Evolutionary conservation across 2,329 filamentous ascomycete species (phyloP), one percentile per base, ranked within the genome.

Genomic region (Pyricularia grisea): DNA sequence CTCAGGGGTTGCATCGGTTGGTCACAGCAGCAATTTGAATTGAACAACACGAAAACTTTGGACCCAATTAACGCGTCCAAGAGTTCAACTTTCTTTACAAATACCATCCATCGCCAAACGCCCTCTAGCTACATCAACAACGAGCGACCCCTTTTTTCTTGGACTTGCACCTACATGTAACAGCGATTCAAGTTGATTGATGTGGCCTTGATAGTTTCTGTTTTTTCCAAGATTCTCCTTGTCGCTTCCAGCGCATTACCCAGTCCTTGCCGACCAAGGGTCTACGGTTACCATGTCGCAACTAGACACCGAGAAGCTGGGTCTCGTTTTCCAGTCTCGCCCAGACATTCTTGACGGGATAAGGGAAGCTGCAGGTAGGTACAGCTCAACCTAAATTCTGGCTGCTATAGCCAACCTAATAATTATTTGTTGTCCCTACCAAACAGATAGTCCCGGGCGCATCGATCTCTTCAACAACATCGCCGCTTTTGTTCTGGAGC

Each of bases 391-490:
- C 2, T 7, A 17, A 28, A 14, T 6, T 63, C 23, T 0, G 3
- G 12, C 12, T 63, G 27, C 14, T 1, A 6, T 30, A 17, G 27
- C 27, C 30, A 28, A 63, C 9, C 14, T 42, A 6, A 31, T 27
- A 27, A 42, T 63, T 63, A 11, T 23, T 2, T 9, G 7, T 31
- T 55, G 11, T 66, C 14, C 28, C 3, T 17, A 4, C 4, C 25
- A 25, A 55, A 5, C 72, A 87, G 85, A 88, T 73, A 81, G 84
- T 1, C 83, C 85, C 0, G 77, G 77, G 7, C 80, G 81, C 42
- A 76, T 86, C 30, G 74, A 78, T 25, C 79, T 88, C 10, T 88
- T 88, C 77, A 88, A 88, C 77, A 78, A 83, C 66, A 88, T 88
- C 68, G 80, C 82, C 68, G 77, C 70, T 71, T 85, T 84, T 72